phyloP scores from a whole-genome alignment of 2,329 filamentous ascomycete genomes.

The Aureobasidium sp. region DNA sequence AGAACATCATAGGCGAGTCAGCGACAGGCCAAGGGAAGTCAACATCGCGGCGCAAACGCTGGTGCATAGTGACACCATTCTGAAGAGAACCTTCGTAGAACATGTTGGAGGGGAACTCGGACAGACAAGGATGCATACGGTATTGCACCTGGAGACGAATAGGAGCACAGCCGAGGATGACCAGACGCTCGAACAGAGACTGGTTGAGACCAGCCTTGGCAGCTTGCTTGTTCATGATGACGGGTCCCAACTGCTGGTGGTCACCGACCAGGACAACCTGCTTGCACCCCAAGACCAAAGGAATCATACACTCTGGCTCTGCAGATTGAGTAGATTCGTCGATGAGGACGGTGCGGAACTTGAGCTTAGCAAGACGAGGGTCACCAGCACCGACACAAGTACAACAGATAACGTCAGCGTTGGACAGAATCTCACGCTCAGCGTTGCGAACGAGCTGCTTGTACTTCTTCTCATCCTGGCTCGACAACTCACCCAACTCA shows the following conservation, averaged over 20 bases:
- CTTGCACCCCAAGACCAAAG: conserved; percentile 92
- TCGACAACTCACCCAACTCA: conserved; percentile 84
- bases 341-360: conserved; percentile 95
- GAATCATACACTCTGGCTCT: conserved; percentile 98
- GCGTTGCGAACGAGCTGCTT: conserved; percentile 91
- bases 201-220: conserved; percentile 96
- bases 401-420: conserved; percentile 97
- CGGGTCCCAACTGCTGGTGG: conserved; percentile 93
- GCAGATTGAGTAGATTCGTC: conserved; percentile 98
- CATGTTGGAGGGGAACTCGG: conserved; percentile 98
- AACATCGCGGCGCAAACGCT: conserved; percentile 83
- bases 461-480: conserved; percentile 96
- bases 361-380: conserved; percentile 90
- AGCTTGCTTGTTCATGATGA: conserved; percentile 99
- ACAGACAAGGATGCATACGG: conserved; percentile 97
- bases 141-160: conserved; percentile 96
- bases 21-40: conserved; percentile 96
- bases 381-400: conserved; percentile 97
- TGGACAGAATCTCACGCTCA: conserved; percentile 88
- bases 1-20: conserved; percentile 99
- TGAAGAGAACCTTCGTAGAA: conserved; percentile 97
- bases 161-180: conserved; percentile 79
- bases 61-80: conserved; percentile 86
- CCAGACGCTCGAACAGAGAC: conserved; percentile 94
- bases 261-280: conserved; percentile 98